These are phyloP conservation scores for Stachybotrys chlorohalonatus DNA, from an alignment of 2,329 filamentous ascomycete genomes.

Conservation along the genomic window DNA sequence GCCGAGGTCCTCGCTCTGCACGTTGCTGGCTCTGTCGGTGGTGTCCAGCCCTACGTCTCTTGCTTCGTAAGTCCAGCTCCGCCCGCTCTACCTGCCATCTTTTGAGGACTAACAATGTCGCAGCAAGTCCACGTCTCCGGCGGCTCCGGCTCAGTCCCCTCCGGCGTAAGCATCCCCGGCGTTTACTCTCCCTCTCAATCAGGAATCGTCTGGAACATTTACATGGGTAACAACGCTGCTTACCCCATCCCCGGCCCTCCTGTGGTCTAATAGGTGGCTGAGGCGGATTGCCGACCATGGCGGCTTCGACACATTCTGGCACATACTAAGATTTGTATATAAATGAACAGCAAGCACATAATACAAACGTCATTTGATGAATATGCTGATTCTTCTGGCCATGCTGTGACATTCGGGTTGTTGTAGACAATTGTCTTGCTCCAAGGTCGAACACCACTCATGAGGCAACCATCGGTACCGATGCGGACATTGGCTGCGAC, in stretches of 20 bases:
- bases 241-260: neutral
- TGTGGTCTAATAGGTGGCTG: neutral
- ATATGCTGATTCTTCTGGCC: too few relatives aligned
- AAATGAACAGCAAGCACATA: neutral
- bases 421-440: too few relatives aligned
- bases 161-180: neutral
- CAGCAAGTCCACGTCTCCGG: neutral
- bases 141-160: constrained; percentile 1
- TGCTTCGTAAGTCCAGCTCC: neutral
- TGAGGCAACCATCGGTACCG: too few relatives aligned
- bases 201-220: constrained; percentile 1
- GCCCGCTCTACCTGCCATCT: neutral
- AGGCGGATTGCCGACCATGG: neutral
- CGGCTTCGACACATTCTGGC: neutral
- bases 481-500: too few relatives aligned
- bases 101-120: neutral
- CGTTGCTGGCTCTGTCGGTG: neutral
- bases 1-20: neutral
- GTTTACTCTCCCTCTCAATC: neutral
- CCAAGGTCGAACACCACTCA: too few relatives aligned
- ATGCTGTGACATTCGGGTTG: too few relatives aligned
- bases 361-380: neutral
- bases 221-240: neutral
- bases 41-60: neutral
- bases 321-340: neutral